Percentiles rank a stretch among this genome's conserved stretches.
phyloP scores from a whole-genome alignment of 1,284 basidiomycete genomes.

The Caloboletus inedulis region DNA sequence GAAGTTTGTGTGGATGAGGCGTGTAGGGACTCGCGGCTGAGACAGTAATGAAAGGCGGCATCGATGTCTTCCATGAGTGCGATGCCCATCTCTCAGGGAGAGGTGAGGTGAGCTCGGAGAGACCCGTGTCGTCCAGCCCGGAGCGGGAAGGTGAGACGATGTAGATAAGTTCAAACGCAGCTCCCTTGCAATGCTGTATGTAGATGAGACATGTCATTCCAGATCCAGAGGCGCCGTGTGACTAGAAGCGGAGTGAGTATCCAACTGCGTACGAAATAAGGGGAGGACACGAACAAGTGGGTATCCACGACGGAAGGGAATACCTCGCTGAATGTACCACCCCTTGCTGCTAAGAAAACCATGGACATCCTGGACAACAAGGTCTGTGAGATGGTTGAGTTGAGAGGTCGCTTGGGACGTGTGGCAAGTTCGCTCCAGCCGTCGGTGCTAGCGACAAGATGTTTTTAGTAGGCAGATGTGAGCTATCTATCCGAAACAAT shows the following conservation, averaged over 20 bases:
- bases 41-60: constrained; percentile 60
- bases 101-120: constrained; percentile 58
- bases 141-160: constrained; percentile 69
- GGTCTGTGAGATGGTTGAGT: constrained; percentile 64
- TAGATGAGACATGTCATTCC: constrained; percentile 78
- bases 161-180: constrained; percentile 71
- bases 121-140: constrained; percentile 63
- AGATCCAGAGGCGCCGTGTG: constrained; percentile 71
- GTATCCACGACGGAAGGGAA: constrained; percentile 72
- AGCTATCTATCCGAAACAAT: constrained; percentile 46
- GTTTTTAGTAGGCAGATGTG: background rate
- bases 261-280: background rate
- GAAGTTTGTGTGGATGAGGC: background rate
- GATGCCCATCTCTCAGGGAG: constrained; percentile 69
- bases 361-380: constrained; percentile 60
- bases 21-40: constrained; percentile 41
- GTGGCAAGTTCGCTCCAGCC: constrained; percentile 56
- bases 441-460: constrained; percentile 8
- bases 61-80: constrained; percentile 82
- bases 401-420: constrained; percentile 59
- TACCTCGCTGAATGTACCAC: constrained; percentile 67
- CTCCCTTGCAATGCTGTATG: constrained; percentile 71
- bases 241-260: constrained; percentile 34
- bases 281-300: constrained; percentile 44
- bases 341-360: constrained; percentile 63